Evolutionary conservation across 78 protist genomes (phyloP).

Genomic region (Mantamonas sphyraenae): DNA sequence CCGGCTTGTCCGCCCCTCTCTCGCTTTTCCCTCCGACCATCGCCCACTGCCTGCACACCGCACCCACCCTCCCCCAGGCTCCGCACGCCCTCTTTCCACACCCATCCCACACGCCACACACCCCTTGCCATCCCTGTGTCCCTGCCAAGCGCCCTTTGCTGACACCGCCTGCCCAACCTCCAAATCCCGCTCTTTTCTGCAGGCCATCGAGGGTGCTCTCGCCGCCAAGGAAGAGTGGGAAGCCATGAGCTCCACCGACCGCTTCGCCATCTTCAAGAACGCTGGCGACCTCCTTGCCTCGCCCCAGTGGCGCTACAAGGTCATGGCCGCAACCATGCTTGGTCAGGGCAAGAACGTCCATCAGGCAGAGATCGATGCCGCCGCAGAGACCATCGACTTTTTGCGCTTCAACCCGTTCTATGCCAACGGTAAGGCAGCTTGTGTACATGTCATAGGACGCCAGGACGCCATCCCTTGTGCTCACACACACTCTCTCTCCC

Average conservation of each 20-base stretch:
- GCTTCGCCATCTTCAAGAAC: slow-evolving; percentile 71
- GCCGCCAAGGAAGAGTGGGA: slow-evolving; percentile 70
- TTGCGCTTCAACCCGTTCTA: slow-evolving; percentile 71
- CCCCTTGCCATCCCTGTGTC: too few relatives aligned
- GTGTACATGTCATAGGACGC: background rate
- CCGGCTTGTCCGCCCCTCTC: too few relatives aligned
- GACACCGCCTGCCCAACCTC: too few relatives aligned
- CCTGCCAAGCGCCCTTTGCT: too few relatives aligned
- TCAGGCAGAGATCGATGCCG: slow-evolving; percentile 92
- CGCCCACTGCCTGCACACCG: too few relatives aligned
- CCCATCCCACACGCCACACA: too few relatives aligned
- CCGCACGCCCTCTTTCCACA: too few relatives aligned
- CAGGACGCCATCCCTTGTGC: background rate
- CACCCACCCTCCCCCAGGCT: too few relatives aligned
- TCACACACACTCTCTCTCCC: background rate
- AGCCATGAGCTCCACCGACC: slow-evolving; percentile 46
- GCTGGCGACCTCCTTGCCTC: slow-evolving; percentile 74
- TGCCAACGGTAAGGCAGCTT: slow-evolving; percentile 5
- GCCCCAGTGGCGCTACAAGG: slow-evolving; percentile 42
- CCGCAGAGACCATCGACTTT: slow-evolving; percentile 82
- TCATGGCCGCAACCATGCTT: slow-evolving; percentile 37
- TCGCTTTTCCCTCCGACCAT: too few relatives aligned
- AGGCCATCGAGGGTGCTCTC: slow-evolving; percentile 52
- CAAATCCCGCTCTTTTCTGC: too few relatives aligned
- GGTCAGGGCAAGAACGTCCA: slow-evolving; percentile 73